Evolutionary conservation across 257 asterid species (phyloP).

Genomic region (Dorcoceras hygrometricum): DNA sequence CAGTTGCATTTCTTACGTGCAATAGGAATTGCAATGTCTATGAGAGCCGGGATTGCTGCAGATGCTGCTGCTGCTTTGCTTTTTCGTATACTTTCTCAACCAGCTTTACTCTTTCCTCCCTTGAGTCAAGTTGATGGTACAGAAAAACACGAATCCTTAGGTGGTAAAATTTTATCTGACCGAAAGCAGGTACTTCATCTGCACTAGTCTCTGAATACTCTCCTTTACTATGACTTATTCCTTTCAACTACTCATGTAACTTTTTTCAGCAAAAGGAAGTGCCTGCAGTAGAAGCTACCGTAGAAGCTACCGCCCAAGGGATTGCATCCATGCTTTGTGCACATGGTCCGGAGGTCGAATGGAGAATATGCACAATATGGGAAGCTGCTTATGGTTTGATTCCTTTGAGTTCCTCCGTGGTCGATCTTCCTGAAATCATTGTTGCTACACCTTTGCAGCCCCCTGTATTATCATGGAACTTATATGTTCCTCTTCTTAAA

Average conservation of each 20-base stretch:
- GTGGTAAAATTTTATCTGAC: constrained; percentile 56
- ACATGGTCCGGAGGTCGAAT: constrained; percentile 98
- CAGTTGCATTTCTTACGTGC: constrained; percentile 98
- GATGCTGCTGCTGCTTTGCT: constrained; percentile 99
- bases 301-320: constrained; percentile 98
- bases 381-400: constrained; percentile 99
- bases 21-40: constrained; percentile 96
- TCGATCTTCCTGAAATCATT: constrained; percentile 94
- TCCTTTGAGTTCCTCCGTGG: constrained; percentile 91
- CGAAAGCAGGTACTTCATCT: constrained; percentile 59
- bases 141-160: constrained; percentile 61
- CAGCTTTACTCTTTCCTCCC: constrained; percentile 95
- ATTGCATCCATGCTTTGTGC: constrained; percentile 99
- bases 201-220: constrained; percentile 26
- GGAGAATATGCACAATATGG: constrained; percentile 99
- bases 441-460: constrained; percentile 96
- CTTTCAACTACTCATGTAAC: constrained; percentile 18
- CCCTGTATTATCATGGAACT: constrained; percentile 88
- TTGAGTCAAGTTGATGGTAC: constrained; percentile 87
- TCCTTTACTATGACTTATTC: constrained; percentile 19
- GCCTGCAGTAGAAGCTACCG: constrained; percentile 81
- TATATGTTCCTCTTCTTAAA: constrained; percentile 91
- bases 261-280: constrained; percentile 62
- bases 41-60: constrained; percentile 97
- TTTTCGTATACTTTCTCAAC: constrained; percentile 94